phyloP scores from a whole-genome alignment of 2,329 filamentous ascomycete genomes.

The Pyricularia pennisetigena region DNA sequence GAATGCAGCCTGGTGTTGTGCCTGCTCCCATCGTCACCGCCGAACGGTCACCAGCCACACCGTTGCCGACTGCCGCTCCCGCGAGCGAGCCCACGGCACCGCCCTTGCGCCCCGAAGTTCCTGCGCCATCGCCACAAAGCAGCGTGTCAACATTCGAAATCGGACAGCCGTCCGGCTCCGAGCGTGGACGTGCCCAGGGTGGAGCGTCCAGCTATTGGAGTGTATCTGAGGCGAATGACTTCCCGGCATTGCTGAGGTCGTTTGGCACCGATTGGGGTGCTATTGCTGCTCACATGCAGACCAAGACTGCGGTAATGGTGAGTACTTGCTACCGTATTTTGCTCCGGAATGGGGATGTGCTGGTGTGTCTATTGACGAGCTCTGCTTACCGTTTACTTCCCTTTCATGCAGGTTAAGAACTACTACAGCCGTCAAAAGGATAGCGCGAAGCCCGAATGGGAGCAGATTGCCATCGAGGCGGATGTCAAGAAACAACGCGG shows the following conservation, averaged over 20 bases:
- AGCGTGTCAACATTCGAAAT: slow-evolving; percentile 42
- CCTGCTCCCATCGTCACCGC: slow-evolving; percentile 16
- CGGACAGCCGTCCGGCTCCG: slow-evolving; percentile 19
- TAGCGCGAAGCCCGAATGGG: slow-evolving; percentile 45
- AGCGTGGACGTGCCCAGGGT: slow-evolving; percentile 35
- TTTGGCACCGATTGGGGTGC: slow-evolving; percentile 72
- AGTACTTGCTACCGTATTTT: slow-evolving; percentile 12
- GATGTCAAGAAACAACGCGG: slow-evolving; percentile 44
- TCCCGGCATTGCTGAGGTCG: slow-evolving; percentile 59
- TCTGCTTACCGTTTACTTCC: slow-evolving; percentile 16
- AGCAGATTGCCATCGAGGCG: slow-evolving; percentile 48
- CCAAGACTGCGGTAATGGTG: slow-evolving; percentile 82
- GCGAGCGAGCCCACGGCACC: slow-evolving; percentile 46
- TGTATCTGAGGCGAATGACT: slow-evolving; percentile 70
- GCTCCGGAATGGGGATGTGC: neutral
- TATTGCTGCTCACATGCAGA: slow-evolving; percentile 71
- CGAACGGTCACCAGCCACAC: slow-evolving; percentile 13
- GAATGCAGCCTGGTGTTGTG: slow-evolving; percentile 32
- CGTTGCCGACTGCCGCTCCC: slow-evolving; percentile 23
- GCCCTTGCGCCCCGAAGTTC: slow-evolving; percentile 45
- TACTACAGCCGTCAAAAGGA: slow-evolving; percentile 55
- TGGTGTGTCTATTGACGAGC: neutral
- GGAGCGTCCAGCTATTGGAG: slow-evolving; percentile 81
- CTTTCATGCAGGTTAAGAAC: slow-evolving; percentile 49
- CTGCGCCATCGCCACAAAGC: slow-evolving; percentile 33